These are phyloP conservation scores for Lonicera japonica DNA, from an alignment of 129 eudicot species.

Conservation along the genomic window DNA sequence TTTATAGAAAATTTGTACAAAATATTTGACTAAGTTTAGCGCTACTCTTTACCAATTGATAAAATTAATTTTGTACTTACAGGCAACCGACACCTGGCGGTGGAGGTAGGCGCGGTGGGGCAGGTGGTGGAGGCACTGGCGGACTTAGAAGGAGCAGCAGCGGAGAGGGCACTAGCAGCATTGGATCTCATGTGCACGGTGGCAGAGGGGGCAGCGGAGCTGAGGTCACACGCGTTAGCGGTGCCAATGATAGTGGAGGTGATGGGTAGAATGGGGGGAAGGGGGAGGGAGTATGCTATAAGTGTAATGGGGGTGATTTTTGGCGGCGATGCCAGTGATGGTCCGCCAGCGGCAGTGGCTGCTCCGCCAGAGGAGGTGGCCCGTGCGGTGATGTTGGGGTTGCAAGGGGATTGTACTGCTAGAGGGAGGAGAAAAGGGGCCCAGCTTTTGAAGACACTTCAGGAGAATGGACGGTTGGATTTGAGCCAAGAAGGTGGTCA, in stretches of 20 bases:
- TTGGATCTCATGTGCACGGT: constrained; percentile 75
- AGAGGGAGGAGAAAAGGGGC: constrained; percentile 92
- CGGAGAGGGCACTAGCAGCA: constrained; percentile 79
- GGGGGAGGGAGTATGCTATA: constrained; percentile 85
- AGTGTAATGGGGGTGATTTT: constrained; percentile 64
- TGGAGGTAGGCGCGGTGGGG: constrained; percentile 78
- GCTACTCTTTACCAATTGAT: too few relatives aligned
- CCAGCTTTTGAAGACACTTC: constrained; percentile 71
- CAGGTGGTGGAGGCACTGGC: constrained; percentile 77
- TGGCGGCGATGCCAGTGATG: constrained; percentile 19
- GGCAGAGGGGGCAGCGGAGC: constrained; percentile 82
- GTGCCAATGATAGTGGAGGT: constrained; percentile 94
- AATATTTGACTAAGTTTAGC: too few relatives aligned
- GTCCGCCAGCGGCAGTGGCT: constrained; percentile 28
- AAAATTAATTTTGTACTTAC: too few relatives aligned
- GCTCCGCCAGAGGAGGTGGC: constrained; percentile 96
- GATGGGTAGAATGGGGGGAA: constrained; percentile 71
- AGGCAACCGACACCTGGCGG: constrained; percentile 58
- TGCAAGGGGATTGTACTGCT: constrained; percentile 84
- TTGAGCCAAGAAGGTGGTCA: constrained; percentile 37
- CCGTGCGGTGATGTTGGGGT: constrained; percentile 85
- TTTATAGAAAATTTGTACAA: too few relatives aligned
- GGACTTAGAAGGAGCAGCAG: constrained; percentile 64
- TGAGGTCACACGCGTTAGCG: constrained; percentile 74
- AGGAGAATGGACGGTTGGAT: constrained; percentile 68